Evolutionary conservation across 257 asterid genomes (phyloP), one percentile per base, ranked within the genome.

Genomic region (Solanum virginianum): DNA sequence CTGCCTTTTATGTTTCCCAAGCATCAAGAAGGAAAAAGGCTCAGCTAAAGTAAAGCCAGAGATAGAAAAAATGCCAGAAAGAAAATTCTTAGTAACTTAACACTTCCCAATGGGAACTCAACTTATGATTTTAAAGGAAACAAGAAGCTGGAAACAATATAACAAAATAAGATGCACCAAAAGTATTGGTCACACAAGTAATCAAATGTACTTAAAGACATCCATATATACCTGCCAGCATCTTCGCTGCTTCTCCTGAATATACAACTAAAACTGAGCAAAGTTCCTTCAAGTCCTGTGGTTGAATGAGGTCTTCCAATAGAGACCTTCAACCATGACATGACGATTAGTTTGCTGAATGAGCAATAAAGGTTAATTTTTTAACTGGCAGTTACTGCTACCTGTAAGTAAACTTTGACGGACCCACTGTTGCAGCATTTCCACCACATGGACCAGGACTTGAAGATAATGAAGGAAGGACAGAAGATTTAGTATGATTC

Each of bases 181-280:
- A 83, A 20, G 81, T 16, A 53, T 51, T 39, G 80, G 17, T 49
- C 77, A 32, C 18, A 59, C 39, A 82, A 43, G 59, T 62, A 82
- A 82, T 62, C 18, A 5, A 62, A 82, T 17, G 47, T 41, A 43
- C 59, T 43, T 62, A 7, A 22, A 47, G 71, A 66, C 15, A 18
- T 13, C 51, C 81, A 84, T 72, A 53, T 43, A 57, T 91, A 97
- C 99, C 99, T 90, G 92, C 95, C 90, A 97, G 91, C 93, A 94
- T 88, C 89, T 87, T 94, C 39, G 97, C 98, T 66, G 99, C 94
- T 92, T 97, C 98, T 74, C 91, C 93, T 16, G 98, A 91, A 90
- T 92, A 92, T 63, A 95, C 94, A 70, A 92, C 98, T 87, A 97
- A 94, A 86, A 97, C 97, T 45, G 99, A 97, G 90, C 99, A 97